Base-by-base conservation (phyloP, 2,329 filamentous ascomycete species). In the Calonectria crousiana region DNA sequence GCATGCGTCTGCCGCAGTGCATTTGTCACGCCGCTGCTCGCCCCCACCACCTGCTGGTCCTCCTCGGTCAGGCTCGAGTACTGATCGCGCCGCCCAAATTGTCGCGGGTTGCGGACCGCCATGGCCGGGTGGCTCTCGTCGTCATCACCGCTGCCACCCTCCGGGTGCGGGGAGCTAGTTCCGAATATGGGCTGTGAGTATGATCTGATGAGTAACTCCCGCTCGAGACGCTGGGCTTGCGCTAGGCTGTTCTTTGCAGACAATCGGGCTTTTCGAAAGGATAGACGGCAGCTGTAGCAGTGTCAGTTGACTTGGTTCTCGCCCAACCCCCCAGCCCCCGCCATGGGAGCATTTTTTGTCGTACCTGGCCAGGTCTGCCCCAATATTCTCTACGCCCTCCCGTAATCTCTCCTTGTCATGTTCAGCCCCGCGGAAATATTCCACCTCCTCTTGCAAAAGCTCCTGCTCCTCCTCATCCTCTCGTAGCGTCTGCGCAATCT, bases 401-500 rank as follows among this genome's bases (percentile, higher is more conserved):
- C 90, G 88, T 67, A 97, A 84, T 67, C 93, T 89, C 67, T 90
- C 89, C 83, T 90, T 93, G 80, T 94, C 92, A 72, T 90, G 89
- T 3, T 87, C 87, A 4, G 88, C 83, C 2, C 78, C 82, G 44
- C 90, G 88, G 32, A 95, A 85, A 79, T 95, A 95, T 75, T 94
- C 90, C 34, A 95, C 89, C 80, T 98, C 95, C 82, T 97, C 95
- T 62, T 88, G 88, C 41, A 98, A 82, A 23, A 97, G 85, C 83
- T 98, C 96, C 77, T 97, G 90, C 73, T 98, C 95, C 76, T 97
- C 95, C 79, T 97, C 93, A 65, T 94, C 91, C 72, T 94, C 93
- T 78, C 95, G 93, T 74, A 98, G 85, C 23, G 90, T 90, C 80
- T 95, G 92, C 78, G 93, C 92, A 76, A 98, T 98, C 83, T 98